phyloP scores from a whole-genome alignment of 1,284 basidiomycete genomes.

The Vanrija humicola region DNA sequence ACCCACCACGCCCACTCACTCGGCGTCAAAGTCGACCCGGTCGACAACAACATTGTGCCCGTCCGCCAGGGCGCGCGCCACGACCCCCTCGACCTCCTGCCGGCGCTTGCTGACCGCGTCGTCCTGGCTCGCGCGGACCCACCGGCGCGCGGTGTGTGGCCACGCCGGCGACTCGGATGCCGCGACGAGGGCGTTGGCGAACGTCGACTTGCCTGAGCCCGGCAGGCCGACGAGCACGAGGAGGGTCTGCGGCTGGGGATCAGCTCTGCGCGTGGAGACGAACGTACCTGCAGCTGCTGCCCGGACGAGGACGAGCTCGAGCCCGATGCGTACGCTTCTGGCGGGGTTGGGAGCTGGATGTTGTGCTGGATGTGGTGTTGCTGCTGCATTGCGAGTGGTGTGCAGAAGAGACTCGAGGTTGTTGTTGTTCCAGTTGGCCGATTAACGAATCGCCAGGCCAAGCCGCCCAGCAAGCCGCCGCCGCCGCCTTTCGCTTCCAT shows the following conservation, averaged over 20 bases:
- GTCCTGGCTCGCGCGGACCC: slow-evolving; percentile 47
- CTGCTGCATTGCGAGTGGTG: no score
- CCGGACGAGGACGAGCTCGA: no score
- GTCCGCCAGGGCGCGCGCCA: slow-evolving; percentile 23
- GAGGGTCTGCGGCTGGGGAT: slow-evolving; percentile 30
- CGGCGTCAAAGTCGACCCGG: slow-evolving; percentile 41
- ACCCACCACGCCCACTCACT: slow-evolving; percentile 22
- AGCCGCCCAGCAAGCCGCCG: no score
- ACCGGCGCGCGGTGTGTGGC: slow-evolving; percentile 10
- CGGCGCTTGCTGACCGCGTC: slow-evolving; percentile 36
- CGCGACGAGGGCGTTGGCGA: slow-evolving; percentile 33
- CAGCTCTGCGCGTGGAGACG: no score
- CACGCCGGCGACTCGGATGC: slow-evolving; percentile 1
- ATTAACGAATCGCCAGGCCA: no score
- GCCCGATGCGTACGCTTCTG: no score
- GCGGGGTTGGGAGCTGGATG: no score
- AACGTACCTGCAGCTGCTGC: no score
- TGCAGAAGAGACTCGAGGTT: no score
- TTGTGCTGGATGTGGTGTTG: no score
- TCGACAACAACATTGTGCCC: slow-evolving; percentile 46
- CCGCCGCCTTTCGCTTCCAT: no score
- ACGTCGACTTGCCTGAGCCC: slow-evolving; percentile 44
- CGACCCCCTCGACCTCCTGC: slow-evolving; percentile 41
- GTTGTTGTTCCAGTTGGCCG: no score
- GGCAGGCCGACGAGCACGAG: slow-evolving; percentile 45